Base-by-base conservation (phyloP, 345 rosid species). In the Populus euphratica region DNA sequence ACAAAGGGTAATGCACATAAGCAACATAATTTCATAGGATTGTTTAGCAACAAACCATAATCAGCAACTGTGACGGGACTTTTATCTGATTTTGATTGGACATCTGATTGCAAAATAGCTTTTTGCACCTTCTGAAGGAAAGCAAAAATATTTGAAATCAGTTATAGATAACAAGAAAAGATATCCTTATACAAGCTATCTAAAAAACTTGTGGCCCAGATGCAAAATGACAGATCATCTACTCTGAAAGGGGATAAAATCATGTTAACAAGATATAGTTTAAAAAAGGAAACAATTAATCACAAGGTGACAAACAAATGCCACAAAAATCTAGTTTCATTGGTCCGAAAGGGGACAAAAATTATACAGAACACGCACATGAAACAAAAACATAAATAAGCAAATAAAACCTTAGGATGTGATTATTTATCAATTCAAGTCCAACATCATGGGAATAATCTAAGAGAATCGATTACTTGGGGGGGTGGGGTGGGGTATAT, bases 21-120 rank as follows among this genome's bases (percentile, higher is more conserved):
- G 64, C 17, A 49, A 76, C 7, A 14, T 6, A 8, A 66, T 7
- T 74, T 8, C 47, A 33, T 16, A 80, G 17, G 49, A 72, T 74
- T 43, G 67, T 61, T 75, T 72, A 54, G 69, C 23, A 50, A 76
- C 87, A 83, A 77, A 96, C 99, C 98, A 79, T 93, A 93, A 90
- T 96, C 98, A 77, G 99, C 99, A 35, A 96, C 94, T 2, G 99
- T 93, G 70, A 93, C 98, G 33, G 99, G 99, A 81, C 92, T 96
- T 83, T 79, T 88, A 85, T 93, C 97, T 10, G 89, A 89, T 84
- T 96, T 96, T 23, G 95, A 89, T 36, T 90, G 99, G 76, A 93
- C 97, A 85, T 96, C 98, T 3, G 99, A 91, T 63, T 89, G 92
- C 91, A 91, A 77, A 79, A 93, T 79, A 68, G 82, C 95, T 76